Percentiles rank a stretch among this genome's conserved stretches.
Evolutionary conservation across 768 basidiomycete species (phyloP).

Genomic region (Panaeolus cyanescens): DNA sequence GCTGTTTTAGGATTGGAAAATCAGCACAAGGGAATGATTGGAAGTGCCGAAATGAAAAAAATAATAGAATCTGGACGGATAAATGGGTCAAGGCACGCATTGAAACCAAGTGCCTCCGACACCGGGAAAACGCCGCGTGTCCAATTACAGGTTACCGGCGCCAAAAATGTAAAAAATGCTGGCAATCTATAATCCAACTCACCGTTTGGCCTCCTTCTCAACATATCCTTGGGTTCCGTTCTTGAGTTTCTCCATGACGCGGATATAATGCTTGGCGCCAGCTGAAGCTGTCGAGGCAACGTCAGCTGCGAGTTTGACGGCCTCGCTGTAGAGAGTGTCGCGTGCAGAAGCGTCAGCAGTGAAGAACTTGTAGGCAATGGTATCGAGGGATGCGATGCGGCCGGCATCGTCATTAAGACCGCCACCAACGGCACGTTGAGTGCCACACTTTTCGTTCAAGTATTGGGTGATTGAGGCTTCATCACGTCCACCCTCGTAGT

Average conservation of each 20-base stretch:
- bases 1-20: slow-evolving; percentile 45
- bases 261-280: slow-evolving; percentile 76
- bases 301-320: slow-evolving; percentile 28
- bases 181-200: slow-evolving; percentile 20
- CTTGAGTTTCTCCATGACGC: slow-evolving; percentile 87
- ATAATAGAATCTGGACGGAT: slow-evolving; percentile 10
- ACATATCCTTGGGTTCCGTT: slow-evolving; percentile 74
- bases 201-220: slow-evolving; percentile 87
- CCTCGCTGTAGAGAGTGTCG: slow-evolving; percentile 65
- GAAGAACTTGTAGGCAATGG: slow-evolving; percentile 76
- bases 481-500: slow-evolving; percentile 70
- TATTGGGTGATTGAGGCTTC: slow-evolving; percentile 77
- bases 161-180: too few relatives aligned
- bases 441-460: slow-evolving; percentile 87
- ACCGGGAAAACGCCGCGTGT: too few relatives aligned
- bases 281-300: slow-evolving; percentile 53
- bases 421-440: slow-evolving; percentile 81
- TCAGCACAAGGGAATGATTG: neutral
- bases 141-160: too few relatives aligned
- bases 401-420: slow-evolving; percentile 84
- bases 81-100: neutral
- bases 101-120: too few relatives aligned
- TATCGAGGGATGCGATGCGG: slow-evolving; percentile 75
- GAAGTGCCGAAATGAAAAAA: neutral
- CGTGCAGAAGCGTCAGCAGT: slow-evolving; percentile 56